These are phyloP conservation scores for Cudoniella acicularis DNA, from an alignment of 495 filamentous ascomycete species.

Conservation along the genomic window DNA sequence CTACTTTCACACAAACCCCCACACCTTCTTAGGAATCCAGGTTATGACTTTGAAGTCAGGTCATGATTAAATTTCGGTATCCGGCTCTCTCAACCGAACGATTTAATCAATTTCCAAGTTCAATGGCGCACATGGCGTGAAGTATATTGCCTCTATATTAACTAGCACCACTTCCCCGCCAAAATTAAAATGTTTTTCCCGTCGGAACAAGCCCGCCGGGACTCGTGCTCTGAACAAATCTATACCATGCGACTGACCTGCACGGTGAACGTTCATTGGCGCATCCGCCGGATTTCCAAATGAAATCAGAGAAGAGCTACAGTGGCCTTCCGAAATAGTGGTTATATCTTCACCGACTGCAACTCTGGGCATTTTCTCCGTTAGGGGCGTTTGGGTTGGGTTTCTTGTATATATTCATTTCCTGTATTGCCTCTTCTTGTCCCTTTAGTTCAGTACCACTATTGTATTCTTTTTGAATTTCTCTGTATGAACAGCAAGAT, in stretches of 20 bases:
- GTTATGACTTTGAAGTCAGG: neutral
- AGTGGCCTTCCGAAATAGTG: neutral
- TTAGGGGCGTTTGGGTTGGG: neutral
- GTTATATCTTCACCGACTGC: neutral
- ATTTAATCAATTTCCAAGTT: neutral
- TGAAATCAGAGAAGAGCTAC: neutral
- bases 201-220: neutral
- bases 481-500: neutral
- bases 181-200: neutral
- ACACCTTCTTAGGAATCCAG: neutral
- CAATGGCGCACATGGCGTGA: neutral
- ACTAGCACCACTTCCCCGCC: neutral
- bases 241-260: neutral
- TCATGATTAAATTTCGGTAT: neutral
- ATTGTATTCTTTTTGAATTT: neutral
- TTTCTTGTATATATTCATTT: neutral
- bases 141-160: slow-evolving; percentile 3
- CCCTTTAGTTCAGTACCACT: neutral
- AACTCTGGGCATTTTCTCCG: neutral
- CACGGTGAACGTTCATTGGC: neutral
- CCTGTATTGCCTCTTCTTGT: neutral
- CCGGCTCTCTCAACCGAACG: neutral
- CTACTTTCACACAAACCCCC: neutral
- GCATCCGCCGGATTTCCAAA: neutral
- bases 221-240: neutral